These are phyloP conservation scores for Carex littledalei DNA, from an alignment of 176 grass and related monocot species.

Conservation along the genomic window DNA sequence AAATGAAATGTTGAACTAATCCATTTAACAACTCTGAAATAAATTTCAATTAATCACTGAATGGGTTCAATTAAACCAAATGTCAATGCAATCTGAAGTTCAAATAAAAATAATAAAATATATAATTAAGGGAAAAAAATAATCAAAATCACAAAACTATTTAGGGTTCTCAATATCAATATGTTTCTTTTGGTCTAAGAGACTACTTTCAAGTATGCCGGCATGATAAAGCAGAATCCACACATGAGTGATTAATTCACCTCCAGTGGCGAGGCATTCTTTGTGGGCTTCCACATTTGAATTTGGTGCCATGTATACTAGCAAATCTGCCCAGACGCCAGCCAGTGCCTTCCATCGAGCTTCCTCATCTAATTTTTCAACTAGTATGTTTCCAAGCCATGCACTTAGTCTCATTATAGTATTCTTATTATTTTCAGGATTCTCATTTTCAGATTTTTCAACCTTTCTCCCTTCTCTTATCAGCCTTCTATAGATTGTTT, in stretches of 20 bases:
- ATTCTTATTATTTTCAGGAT: not conserved
- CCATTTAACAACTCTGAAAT: not conserved
- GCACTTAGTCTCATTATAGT: not conserved
- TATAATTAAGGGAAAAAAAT: not conserved
- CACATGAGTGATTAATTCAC: slow-evolving; percentile 28
- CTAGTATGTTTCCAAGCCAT: not conserved
- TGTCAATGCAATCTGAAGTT: not conserved
- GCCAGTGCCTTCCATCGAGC: slow-evolving; percentile 18
- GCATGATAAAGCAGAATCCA: slow-evolving; percentile 35
- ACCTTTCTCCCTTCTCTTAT: not conserved
- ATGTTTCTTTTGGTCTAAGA: not conserved
- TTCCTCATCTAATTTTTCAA: not conserved
- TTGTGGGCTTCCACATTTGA: slow-evolving; percentile 21
- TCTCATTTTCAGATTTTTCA: too few species aligned
- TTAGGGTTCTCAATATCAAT: too few species aligned
- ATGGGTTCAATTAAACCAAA: not conserved
- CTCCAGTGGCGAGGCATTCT: slow-evolving; percentile 17
- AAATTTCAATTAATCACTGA: not conserved
- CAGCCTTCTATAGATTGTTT: not conserved
- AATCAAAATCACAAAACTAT: too few species aligned
- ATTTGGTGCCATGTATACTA: slow-evolving; percentile 26
- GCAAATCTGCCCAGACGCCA: slow-evolving; percentile 24
- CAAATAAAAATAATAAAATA: not conserved
- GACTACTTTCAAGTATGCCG: not conserved
- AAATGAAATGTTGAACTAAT: not conserved